Percentiles rank a stretch among this genome's conserved stretches.
phyloP scores from a whole-genome alignment of 371 early-diverging fungal genomes.

The Furculomyces boomerangus region DNA sequence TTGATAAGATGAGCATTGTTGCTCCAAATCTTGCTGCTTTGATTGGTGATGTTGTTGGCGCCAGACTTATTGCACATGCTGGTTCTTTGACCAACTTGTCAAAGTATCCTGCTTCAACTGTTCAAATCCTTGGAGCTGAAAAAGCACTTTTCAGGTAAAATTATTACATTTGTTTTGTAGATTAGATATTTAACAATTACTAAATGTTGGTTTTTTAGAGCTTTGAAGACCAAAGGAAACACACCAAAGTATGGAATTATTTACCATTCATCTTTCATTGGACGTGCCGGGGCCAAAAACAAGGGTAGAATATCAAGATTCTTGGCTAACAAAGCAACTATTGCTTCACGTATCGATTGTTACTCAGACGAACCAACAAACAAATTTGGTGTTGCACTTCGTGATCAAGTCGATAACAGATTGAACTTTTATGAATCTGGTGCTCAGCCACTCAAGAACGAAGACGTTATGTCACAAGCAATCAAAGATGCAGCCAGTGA shows the following conservation, averaged over 20 bases:
- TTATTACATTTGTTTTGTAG: slow-evolving; percentile 2
- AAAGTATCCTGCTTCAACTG: slow-evolving; percentile 94
- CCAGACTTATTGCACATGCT: slow-evolving; percentile 89
- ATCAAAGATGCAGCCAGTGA: slow-evolving; percentile 43
- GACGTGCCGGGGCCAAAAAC: slow-evolving; percentile 86
- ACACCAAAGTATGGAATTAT: slow-evolving; percentile 99
- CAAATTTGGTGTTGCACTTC: slow-evolving; percentile 91
- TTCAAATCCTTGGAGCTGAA: slow-evolving; percentile 99
- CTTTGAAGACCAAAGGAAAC: slow-evolving; percentile 92
- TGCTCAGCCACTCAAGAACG: slow-evolving; percentile 73
- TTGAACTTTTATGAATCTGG: slow-evolving; percentile 85
- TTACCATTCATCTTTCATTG: slow-evolving; percentile 91
- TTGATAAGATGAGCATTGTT: slow-evolving; percentile 86
- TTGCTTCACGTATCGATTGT: slow-evolving; percentile 96
- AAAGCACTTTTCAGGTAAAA: slow-evolving; percentile 76
- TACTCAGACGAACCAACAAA: slow-evolving; percentile 75
- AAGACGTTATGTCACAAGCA: slow-evolving; percentile 84
- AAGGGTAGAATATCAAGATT: slow-evolving; percentile 97
- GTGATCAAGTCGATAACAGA: slow-evolving; percentile 90
- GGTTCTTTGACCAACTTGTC: slow-evolving; percentile 93
- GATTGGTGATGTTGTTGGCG: slow-evolving; percentile 93
- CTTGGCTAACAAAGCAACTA: slow-evolving; percentile 95
- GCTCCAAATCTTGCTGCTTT: slow-evolving; percentile 97
- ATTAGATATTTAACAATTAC: not conserved
- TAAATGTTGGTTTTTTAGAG: slow-evolving; percentile 27